Evolutionary conservation across 2,329 filamentous ascomycete genomes (phyloP), one percentile per base, ranked within the genome.

Genomic region (Exophiala calicioides): DNA sequence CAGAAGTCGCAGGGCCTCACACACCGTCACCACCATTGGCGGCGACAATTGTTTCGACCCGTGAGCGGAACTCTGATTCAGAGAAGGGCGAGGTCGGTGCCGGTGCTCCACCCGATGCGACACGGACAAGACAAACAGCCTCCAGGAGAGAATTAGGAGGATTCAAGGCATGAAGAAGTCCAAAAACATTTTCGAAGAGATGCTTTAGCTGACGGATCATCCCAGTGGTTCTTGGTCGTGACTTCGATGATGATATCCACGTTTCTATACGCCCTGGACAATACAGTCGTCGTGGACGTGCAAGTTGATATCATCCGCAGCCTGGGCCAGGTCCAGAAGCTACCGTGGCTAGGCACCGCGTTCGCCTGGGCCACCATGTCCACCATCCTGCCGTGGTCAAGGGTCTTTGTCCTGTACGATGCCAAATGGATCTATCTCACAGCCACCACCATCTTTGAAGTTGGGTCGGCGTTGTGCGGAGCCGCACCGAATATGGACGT

Each of bases 401-500:
- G 35, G 12, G 20, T 38, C 8, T 55, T 37, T 19, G 32, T 19
- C 34, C 33, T 47, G n/a, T 76, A 76, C 58, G 64, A 75, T 37
- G 62, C 65, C 3, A 78, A 77, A 55, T 71, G 62, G 64, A 46
- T 72, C 16, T 68, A 62, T 40, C 54, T 71, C 13, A 30, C 35
- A 2, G 50, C 47, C 9, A 41, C 62, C 7, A 8, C 59, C 16
- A 18, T 65, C 8, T 66, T 69, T 44, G 57, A 63, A 31, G 50
- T 42, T 21, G 65, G 63, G 0, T 56, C 41, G 44, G 61, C 69
- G 0, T 39, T 74, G 1, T 75, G 72, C 43, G 74, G 72, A 24
- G 70, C 60, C 0, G 69, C 73, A 0, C 68, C 67, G 0, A 67
- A 52, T 21, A 73, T 74, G 62, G 57, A 69, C 44, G 71, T 69